Percentiles rank a stretch among this genome's conserved stretches.
phyloP scores from a whole-genome alignment of 192 early-diverging fungal species.

The Coemansia sp. region DNA sequence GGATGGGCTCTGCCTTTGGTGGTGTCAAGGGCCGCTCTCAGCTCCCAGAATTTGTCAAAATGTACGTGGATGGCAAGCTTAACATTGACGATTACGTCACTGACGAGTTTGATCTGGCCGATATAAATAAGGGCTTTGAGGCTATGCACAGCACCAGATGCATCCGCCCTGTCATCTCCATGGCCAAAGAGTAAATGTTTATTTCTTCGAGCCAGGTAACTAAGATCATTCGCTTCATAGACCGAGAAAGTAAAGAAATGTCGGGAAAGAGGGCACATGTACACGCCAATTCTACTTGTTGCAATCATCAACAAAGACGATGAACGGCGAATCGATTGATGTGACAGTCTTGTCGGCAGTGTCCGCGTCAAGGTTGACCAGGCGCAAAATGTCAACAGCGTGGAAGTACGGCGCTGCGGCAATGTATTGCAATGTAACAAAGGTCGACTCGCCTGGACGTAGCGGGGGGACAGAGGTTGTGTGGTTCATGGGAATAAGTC shows the following conservation, averaged over 20 bases:
- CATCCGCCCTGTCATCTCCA: slow-evolving; percentile 54
- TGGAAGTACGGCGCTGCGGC: slow-evolving; percentile 51
- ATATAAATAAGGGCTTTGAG: slow-evolving; percentile 94
- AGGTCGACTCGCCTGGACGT: slow-evolving; percentile 34
- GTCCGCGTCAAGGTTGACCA: slow-evolving; percentile 32
- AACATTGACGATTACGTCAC: slow-evolving; percentile 95
- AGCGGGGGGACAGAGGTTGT: slow-evolving; percentile 35
- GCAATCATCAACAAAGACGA: slow-evolving; percentile 34
- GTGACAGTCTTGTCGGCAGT: slow-evolving; percentile 25
- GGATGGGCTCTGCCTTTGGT: slow-evolving; percentile 97
- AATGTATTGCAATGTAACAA: slow-evolving; percentile 32
- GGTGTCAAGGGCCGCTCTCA: slow-evolving; percentile 95
- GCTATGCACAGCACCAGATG: slow-evolving; percentile 81
- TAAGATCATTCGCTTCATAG: not conserved
- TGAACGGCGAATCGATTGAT: slow-evolving; percentile 44
- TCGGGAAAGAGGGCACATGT: not conserved
- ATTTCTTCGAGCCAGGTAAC: not conserved
- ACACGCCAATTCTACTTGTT: not conserved
- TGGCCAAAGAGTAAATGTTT: slow-evolving; percentile 28
- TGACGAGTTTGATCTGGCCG: slow-evolving; percentile 73
- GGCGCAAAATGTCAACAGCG: slow-evolving; percentile 21
- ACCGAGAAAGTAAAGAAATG: not conserved
- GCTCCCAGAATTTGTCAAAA: slow-evolving; percentile 82
- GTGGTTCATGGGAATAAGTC: slow-evolving; percentile 20
- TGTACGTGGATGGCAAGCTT: slow-evolving; percentile 81